A percentile compares a stretch with the other conserved stretches of the same genome.
These are phyloP conservation scores for Acacia melanoxylon DNA, from an alignment of 306 rosid genomes.

Conservation along the genomic window DNA sequence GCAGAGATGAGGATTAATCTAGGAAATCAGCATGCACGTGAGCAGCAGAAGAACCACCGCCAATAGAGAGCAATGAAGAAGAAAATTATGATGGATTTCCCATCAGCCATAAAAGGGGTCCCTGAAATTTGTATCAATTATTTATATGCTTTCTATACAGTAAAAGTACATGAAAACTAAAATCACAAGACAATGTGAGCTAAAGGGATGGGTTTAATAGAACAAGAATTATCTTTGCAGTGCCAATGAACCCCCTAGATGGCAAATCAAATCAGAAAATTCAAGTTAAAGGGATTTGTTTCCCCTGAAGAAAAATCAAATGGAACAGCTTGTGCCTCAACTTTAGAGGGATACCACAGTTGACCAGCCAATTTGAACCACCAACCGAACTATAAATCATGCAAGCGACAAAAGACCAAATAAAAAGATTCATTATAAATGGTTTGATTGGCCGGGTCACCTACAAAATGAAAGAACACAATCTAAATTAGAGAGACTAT, in stretches of 20 bases:
- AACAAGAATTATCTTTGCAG: too few relatives aligned
- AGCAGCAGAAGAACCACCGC: too few relatives aligned
- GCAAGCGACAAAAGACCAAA: slow-evolving; percentile 3
- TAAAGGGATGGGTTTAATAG: not conserved
- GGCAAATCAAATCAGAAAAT: not conserved
- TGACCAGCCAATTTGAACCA: slow-evolving; percentile 2
- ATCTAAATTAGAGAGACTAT: not conserved
- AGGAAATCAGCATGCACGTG: too few relatives aligned
- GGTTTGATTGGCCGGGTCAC: slow-evolving; percentile 20
- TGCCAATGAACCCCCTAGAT: not conserved
- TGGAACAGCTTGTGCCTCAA: not conserved
- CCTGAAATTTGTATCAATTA: not conserved
- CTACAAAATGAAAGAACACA: slow-evolving; percentile 29
- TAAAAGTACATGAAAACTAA: not conserved
- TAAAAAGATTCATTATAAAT: not conserved
- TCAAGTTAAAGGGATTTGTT: slow-evolving; percentile 9
- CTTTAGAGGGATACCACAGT: not conserved
- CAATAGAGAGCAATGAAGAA: too few relatives aligned
- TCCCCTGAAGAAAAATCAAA: not conserved
- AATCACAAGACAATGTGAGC: not conserved
- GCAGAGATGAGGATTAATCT: too few relatives aligned
- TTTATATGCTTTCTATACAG: not conserved
- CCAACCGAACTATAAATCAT: not conserved
- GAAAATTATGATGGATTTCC: too few relatives aligned
- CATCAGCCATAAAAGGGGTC: too few relatives aligned